phyloP scores from a whole-genome alignment of 179 eudicot genomes.

The Heliamphora pulchella region DNA sequence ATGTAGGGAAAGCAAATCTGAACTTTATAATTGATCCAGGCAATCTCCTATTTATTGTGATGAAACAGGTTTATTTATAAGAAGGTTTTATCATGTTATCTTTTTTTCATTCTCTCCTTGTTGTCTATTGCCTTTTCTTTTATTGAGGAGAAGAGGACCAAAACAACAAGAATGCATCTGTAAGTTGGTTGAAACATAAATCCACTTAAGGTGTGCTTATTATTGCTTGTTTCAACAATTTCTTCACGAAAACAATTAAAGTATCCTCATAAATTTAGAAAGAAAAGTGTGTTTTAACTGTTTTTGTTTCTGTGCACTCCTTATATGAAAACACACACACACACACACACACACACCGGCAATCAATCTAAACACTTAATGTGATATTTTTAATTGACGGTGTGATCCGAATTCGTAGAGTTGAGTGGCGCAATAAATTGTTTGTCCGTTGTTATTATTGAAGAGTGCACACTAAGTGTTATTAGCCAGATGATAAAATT shows the following conservation, averaged over 20 bases:
- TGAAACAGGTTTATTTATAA: background rate
- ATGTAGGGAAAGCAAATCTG: background rate
- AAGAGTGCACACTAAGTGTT: background rate
- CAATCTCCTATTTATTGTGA: background rate
- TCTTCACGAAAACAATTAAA: background rate
- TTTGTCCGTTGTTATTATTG: background rate
- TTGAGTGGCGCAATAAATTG: background rate
- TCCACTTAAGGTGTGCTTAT: background rate
- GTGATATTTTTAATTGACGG: background rate
- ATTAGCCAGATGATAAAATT: background rate
- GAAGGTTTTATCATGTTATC: background rate
- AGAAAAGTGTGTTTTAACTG: background rate
- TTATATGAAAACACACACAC: too few species aligned
- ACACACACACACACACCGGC: too few species aligned
- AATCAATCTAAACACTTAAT: background rate
- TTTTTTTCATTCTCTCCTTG: background rate
- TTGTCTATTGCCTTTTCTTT: background rate
- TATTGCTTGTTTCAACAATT: background rate
- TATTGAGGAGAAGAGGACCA: background rate
- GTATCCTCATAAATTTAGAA: background rate
- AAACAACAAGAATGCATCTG: background rate
- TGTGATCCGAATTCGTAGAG: background rate
- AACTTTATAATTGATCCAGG: background rate
- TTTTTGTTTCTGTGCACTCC: background rate
- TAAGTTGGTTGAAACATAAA: background rate